These are phyloP conservation scores for Magnusiomyces ingens DNA, from an alignment of 1,139 yeast species.

Conservation along the genomic window DNA sequence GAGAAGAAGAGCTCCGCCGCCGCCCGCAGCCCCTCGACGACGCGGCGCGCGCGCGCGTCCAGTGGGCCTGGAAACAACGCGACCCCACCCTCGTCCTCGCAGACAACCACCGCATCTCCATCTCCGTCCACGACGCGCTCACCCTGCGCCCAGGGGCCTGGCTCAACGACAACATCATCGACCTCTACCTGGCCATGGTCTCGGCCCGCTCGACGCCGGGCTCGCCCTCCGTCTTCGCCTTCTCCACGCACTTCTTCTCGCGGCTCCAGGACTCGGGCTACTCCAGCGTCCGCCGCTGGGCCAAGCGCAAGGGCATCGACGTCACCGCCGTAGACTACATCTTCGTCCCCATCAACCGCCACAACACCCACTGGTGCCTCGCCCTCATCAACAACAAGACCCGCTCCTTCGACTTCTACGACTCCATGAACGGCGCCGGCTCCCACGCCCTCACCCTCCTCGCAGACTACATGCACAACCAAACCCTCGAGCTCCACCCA, in stretches of 20 bases:
- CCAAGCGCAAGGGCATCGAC: conserved; percentile 70
- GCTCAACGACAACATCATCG: conserved; percentile 90
- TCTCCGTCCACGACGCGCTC: conserved; percentile 57
- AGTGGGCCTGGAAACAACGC: conserved; percentile 35
- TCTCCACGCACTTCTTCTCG: conserved; percentile 68
- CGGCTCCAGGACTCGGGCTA: conserved; percentile 64
- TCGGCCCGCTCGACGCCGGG: conserved; percentile 38
- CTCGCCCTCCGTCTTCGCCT: conserved; percentile 9
- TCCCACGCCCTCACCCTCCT: conserved; percentile 46
- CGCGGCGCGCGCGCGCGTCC: conserved; percentile 28
- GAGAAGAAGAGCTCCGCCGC: background rate
- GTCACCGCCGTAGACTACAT: conserved; percentile 58
- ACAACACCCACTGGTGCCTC: conserved; percentile 88
- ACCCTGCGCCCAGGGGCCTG: conserved; percentile 69
- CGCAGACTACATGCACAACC: conserved; percentile 42
- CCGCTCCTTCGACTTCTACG: conserved; percentile 61
- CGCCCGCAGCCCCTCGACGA: background rate
- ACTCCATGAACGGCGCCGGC: conserved; percentile 62
- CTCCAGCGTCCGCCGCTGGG: conserved; percentile 81
- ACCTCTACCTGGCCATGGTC: conserved; percentile 63
- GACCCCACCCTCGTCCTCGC: conserved; percentile 36
- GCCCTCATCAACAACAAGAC: conserved; percentile 64
- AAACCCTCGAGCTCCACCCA: conserved; percentile 24
- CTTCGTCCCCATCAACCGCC: conserved; percentile 76
- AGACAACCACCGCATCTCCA: conserved; percentile 48